Percentiles rank a stretch among this genome's conserved stretches.
phyloP scores from a whole-genome alignment of 257 asterid species.

The Ajuga chamaepitys region DNA sequence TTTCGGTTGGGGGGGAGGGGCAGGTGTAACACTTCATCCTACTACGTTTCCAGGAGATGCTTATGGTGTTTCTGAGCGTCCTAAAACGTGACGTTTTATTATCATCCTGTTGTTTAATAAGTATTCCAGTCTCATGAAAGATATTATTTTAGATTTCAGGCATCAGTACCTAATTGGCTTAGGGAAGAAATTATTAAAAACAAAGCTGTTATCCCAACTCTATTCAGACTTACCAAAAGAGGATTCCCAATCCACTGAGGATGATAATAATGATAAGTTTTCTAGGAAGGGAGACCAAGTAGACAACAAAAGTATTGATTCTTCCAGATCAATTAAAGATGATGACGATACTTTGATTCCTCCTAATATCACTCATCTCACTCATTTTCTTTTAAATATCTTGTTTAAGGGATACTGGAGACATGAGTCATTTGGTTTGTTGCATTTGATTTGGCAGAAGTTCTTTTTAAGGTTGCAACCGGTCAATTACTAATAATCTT shows the following conservation, averaged over 20 bases:
- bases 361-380: background rate
- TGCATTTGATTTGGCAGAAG: slow-evolving; percentile 89
- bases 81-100: slow-evolving; percentile 59
- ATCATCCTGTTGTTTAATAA: slow-evolving; percentile 11
- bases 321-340: slow-evolving; percentile 69
- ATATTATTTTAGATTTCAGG: slow-evolving; percentile 39
- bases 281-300: slow-evolving; percentile 52
- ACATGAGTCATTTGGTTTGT: background rate
- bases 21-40: slow-evolving; percentile 54
- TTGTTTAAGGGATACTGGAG: background rate
- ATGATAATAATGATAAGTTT: slow-evolving; percentile 47
- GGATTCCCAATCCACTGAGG: slow-evolving; percentile 57
- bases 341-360: slow-evolving; percentile 59
- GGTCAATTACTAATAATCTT: slow-evolving; percentile 20
- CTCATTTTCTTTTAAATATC: background rate
- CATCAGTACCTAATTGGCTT: slow-evolving; percentile 96
- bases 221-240: slow-evolving; percentile 34
- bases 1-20: slow-evolving; percentile 60
- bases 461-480: slow-evolving; percentile 81
- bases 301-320: slow-evolving; percentile 63
- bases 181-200: slow-evolving; percentile 94
- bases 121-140: slow-evolving; percentile 3
- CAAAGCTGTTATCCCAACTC: slow-evolving; percentile 71
- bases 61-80: slow-evolving; percentile 73
- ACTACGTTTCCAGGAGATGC: slow-evolving; percentile 62